Base-by-base conservation (phyloP, 2,329 filamentous ascomycete species). In the Chaetomiaceae sp. region DNA sequence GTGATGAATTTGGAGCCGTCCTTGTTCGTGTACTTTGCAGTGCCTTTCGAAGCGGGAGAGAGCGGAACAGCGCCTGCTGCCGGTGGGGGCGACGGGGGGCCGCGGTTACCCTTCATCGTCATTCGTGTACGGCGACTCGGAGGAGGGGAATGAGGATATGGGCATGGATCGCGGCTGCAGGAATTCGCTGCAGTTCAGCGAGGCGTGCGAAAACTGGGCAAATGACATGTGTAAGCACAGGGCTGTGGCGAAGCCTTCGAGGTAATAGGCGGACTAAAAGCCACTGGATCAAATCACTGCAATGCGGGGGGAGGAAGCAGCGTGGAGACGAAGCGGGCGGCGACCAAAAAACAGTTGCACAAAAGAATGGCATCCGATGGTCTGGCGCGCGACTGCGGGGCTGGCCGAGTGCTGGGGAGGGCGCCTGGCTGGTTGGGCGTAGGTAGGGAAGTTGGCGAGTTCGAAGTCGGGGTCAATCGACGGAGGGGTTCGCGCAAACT, bases 1-100 rank as follows among this genome's bases (percentile, higher is more conserved):
- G 77, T 82, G 61, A 83, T 83, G 64, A 80, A 80, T 68, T 84
- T 84, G 51, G 79, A 82, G 49, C 80, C 80, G 68, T 84, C 79
- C 63, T 83, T 83, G 60, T 82, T 83, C 50, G 74, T 79, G 61
- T 83, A 82, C 59, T 81, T 83, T 22, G 79, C 73, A 15, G 75
- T 78, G 47, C 64, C 57, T 61, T 73, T 76, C 40, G 68, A 67
- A 49, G 69, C 70, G 42, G 78, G 73, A 49, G 76, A 78, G 54
- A 71, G 63, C 58, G 77, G 72, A 11, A 56, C 49, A 22, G 56
- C 35, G 22, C 53, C 51, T 17, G 56, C 42, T 14, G 57, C 48
- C 38, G 57, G 52, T 42, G 59, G 54, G n/a, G n/a, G n/a, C n/a
- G n/a, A n/a, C 20, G 57, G 59, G 42, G 59, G 55, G 46, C 63